These are phyloP conservation scores for Osmanthus fragrans DNA, from an alignment of 257 asterid species.

Conservation along the genomic window DNA sequence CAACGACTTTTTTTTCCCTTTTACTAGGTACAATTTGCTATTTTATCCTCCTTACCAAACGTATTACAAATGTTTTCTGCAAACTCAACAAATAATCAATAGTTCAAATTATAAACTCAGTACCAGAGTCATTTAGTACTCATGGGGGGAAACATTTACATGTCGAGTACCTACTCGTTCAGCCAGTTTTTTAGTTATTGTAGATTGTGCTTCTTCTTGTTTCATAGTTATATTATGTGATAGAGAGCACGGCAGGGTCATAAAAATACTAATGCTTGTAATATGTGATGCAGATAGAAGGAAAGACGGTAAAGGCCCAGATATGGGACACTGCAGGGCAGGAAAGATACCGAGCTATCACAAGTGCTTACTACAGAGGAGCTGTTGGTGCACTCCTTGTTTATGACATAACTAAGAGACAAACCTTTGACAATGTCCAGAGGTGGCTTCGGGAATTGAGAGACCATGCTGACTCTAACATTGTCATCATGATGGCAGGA, in stretches of 20 bases:
- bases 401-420: constrained; percentile 24
- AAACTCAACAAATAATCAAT: not conserved
- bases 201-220: not conserved
- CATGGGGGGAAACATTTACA: not conserved
- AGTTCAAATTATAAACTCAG: not conserved
- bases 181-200: not conserved
- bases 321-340: constrained; percentile 34
- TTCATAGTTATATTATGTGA: not conserved
- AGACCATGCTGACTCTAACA: constrained; percentile 31
- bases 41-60: not conserved
- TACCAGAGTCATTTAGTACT: not conserved
- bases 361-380: constrained; percentile 28
- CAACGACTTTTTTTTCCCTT: too few relatives aligned
- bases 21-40: too few relatives aligned
- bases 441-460: constrained; percentile 29
- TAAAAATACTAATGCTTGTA: not conserved
- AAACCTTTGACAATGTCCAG: constrained; percentile 25
- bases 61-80: not conserved
- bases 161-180: not conserved
- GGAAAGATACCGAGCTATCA: constrained; percentile 30
- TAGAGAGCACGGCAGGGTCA: not conserved
- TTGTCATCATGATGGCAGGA: constrained; percentile 26
- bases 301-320: constrained; percentile 29
- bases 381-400: constrained; percentile 28
- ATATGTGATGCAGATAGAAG: constrained; percentile 26